Evolutionary conservation across 805 yeast species (phyloP), one percentile per base, ranked within the genome.

Genomic region (Starmerella riodocensis): DNA sequence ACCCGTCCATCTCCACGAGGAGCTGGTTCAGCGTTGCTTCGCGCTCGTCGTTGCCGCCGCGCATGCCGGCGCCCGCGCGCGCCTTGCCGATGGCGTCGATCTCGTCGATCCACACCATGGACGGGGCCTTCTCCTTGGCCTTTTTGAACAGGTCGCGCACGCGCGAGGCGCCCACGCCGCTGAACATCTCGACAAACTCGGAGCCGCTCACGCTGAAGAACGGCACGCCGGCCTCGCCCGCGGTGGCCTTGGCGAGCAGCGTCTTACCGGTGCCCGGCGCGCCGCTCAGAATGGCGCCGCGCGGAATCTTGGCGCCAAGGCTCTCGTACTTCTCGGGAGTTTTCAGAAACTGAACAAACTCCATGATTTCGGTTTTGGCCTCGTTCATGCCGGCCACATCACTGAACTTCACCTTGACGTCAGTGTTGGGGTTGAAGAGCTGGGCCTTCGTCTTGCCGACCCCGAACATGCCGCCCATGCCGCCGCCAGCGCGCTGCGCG

Each of bases 241-340:
- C 96, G 20, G 95, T 85, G 11, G 95, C 95, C 59, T 81, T 84
- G 19, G 95, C 95, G 41, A 85, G 63, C 47, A 85, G 62, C 0
- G 96, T 85, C 60, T 85, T 85, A 73, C 96, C 96, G 3, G 96
- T 85, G 66, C 96, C 96, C 31, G 96, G 96, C 14, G 94, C 93
- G 49, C 96, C 96, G 11, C 93, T 78, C 36, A 85, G 63, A 48
- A 85, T 81, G 6, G 95, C 96, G 57, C 96, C 96, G 58, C 95
- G 70, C 39, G 96, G 96, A 47, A 85, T 85, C 59, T 84, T 82
- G 9, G 95, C 96, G 33, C 96, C 96, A 41, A 85, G 66, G 46
- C 70, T 74, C 60, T 84, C 94, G 61, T 83, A 85, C 57, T 82
- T 81, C 35, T 66, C 63, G 8, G 96, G 95, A 45, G 82, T 71